Conservation (phyloP, 176 grass and related monocot species). For the Thinopyrum elongatum region DNA sequence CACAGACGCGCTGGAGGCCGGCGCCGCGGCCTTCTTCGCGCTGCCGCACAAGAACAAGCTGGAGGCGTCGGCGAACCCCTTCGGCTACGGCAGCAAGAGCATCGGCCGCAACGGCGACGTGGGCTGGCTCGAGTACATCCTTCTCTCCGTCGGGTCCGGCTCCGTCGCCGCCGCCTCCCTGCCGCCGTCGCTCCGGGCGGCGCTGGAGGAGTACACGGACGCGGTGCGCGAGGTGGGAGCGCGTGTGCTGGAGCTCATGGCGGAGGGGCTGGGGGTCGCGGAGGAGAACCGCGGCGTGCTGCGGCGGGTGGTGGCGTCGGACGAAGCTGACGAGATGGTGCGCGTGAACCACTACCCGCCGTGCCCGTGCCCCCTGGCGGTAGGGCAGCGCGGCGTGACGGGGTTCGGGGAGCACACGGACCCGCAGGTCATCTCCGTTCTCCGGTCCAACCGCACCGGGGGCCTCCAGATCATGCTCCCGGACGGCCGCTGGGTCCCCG, state of each 20-base stretch:
- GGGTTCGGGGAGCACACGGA: too few species aligned
- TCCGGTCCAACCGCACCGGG: too few species aligned
- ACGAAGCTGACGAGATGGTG: too few species aligned
- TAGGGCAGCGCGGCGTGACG: too few species aligned
- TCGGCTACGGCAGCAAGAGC: constrained; percentile 76
- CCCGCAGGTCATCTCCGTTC: too few species aligned
- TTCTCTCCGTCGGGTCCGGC: constrained; percentile 31
- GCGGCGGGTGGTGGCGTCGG: constrained; percentile 35
- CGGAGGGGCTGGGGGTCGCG: constrained; percentile 49
- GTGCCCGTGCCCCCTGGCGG: too few species aligned
- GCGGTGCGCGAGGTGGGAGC: constrained; percentile 44
- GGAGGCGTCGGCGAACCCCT: constrained; percentile 22
- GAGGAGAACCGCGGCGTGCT: constrained; percentile 24
- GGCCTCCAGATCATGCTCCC: too few species aligned
- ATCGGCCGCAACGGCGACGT: constrained; percentile 80
- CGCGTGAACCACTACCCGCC: too few species aligned
- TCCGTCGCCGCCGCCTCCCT: not conserved
- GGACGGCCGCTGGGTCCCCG: too few species aligned
- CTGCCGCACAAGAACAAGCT: constrained; percentile 50
- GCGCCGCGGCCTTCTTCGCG: constrained; percentile 63
- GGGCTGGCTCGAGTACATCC: constrained; percentile 88
- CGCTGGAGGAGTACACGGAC: constrained; percentile 63
- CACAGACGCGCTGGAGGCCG: constrained; percentile 47
- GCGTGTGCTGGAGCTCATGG: constrained; percentile 68
- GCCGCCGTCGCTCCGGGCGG: not conserved